A percentile compares a stretch with the other conserved stretches of the same genome.
Evolutionary conservation across 257 asterid genomes (phyloP).

Genomic region (Rhazya stricta): DNA sequence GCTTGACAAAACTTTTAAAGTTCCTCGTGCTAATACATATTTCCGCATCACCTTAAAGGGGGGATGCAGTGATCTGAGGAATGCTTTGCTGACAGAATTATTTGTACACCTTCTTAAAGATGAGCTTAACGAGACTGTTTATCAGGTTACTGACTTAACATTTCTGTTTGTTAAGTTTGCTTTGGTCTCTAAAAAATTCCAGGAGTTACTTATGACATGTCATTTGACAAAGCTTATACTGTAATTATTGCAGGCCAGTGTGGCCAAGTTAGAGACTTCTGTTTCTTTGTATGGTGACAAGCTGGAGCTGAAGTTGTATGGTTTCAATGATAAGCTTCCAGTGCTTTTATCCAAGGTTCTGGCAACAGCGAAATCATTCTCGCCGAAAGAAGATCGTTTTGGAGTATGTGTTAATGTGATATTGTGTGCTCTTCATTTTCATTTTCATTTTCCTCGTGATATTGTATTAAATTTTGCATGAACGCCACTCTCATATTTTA

Average conservation of each 20-base stretch:
- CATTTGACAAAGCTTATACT: background rate
- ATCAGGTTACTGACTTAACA: constrained; percentile 61
- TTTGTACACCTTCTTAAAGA: constrained; percentile 82
- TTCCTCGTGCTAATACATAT: constrained; percentile 95
- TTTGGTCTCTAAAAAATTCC: background rate
- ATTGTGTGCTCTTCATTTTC: background rate
- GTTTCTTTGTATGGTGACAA: constrained; percentile 82
- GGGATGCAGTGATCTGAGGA: constrained; percentile 65
- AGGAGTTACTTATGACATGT: background rate
- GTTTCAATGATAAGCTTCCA: constrained; percentile 93
- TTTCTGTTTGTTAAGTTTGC: constrained; percentile 4
- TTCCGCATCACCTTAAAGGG: constrained; percentile 85
- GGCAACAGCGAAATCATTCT: constrained; percentile 60
- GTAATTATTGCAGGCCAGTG: constrained; percentile 68
- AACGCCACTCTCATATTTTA: background rate
- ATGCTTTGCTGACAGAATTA: constrained; percentile 72
- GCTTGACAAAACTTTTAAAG: constrained; percentile 76
- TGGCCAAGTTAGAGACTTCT: constrained; percentile 89
- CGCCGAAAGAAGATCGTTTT: constrained; percentile 87
- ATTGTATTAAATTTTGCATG: background rate
- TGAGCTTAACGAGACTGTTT: constrained; percentile 88
- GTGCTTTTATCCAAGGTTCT: constrained; percentile 75
- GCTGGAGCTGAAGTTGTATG: constrained; percentile 89
- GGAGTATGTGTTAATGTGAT: constrained; percentile 41
- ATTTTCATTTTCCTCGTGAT: background rate